Conservation (phyloP, 345 rosid genomes). For the Bruguiera sexangula region DNA sequence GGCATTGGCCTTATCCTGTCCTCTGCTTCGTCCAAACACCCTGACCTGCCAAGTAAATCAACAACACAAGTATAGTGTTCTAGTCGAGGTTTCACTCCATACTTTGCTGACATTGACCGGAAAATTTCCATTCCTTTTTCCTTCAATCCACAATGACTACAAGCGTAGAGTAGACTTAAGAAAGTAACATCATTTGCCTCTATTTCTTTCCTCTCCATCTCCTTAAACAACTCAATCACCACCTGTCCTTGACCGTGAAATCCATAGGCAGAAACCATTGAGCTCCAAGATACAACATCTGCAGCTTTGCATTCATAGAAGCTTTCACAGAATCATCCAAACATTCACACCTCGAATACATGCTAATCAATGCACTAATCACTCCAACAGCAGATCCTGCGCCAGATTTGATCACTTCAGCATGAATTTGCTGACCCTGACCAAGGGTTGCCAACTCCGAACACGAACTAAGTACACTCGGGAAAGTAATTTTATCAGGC, state of each 20-base stretch:
- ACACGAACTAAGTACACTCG: slow-evolving; percentile 65
- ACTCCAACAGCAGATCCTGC: slow-evolving; percentile 45
- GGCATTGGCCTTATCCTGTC: slow-evolving; percentile 65
- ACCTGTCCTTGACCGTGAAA: slow-evolving; percentile 69
- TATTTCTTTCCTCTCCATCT: slow-evolving; percentile 41
- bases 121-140: slow-evolving; percentile 59
- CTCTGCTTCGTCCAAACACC: slow-evolving; percentile 62
- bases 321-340: slow-evolving; percentile 57
- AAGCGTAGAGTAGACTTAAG: slow-evolving; percentile 71
- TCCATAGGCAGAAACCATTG: slow-evolving; percentile 75
- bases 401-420: slow-evolving; percentile 58
- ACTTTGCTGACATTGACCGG: slow-evolving; percentile 47
- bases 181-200: slow-evolving; percentile 59
- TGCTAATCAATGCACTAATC: slow-evolving; percentile 57
- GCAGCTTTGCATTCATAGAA: slow-evolving; percentile 44
- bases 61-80: slow-evolving; percentile 68
- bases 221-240: slow-evolving; percentile 55
- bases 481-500: slow-evolving; percentile 62
- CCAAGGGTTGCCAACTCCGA: slow-evolving; percentile 66
- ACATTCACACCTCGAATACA: slow-evolving; percentile 79
- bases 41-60: slow-evolving; percentile 68
- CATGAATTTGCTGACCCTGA: slow-evolving; percentile 79
- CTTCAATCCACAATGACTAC: slow-evolving; percentile 72
- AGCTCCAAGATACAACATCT: slow-evolving; percentile 78
- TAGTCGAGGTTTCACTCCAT: slow-evolving; percentile 46